Conservation (phyloP, 2,329 filamentous ascomycete species). For the Sporothrix phasma region DNA sequence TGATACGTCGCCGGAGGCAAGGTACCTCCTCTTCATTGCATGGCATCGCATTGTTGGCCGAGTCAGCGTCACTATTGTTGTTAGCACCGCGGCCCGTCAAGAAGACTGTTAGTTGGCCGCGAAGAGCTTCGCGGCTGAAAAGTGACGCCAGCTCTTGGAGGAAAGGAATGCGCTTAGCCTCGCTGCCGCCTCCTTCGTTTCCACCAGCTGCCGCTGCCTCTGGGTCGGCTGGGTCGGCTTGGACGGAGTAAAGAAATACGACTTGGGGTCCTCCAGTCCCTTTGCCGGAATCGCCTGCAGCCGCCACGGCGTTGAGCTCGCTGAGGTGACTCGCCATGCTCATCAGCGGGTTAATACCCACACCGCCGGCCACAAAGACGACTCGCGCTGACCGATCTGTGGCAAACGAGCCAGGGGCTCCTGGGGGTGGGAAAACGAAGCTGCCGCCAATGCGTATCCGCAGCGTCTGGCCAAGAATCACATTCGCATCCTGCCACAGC, state of each 20-base stretch:
- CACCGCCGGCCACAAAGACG: slow-evolving; percentile 70
- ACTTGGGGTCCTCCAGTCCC: slow-evolving; percentile 30
- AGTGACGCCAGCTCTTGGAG: slow-evolving; percentile 36
- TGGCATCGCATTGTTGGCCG: slow-evolving; percentile 10
- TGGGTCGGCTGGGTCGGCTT: slow-evolving; percentile 24
- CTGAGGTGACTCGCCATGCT: slow-evolving; percentile 59
- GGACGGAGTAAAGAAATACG: slow-evolving; percentile 53
- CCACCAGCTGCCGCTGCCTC: slow-evolving; percentile 15
- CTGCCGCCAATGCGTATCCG: slow-evolving; percentile 66
- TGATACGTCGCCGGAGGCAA: slow-evolving; percentile 33
- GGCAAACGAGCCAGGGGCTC: slow-evolving; percentile 29
- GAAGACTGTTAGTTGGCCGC: slow-evolving; percentile 37
- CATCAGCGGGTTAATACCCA: slow-evolving; percentile 73
- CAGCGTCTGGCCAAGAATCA: slow-evolving; percentile 49
- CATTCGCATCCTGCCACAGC: slow-evolving; percentile 51
- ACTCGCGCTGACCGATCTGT: slow-evolving; percentile 33
- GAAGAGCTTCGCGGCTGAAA: slow-evolving; percentile 30
- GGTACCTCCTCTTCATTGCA: slow-evolving; percentile 22
- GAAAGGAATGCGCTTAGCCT: slow-evolving; percentile 35
- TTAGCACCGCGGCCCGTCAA: slow-evolving; percentile 25
- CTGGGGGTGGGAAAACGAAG: slow-evolving; percentile 65
- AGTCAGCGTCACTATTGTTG: not conserved
- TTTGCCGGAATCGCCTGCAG: not conserved
- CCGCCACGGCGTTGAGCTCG: slow-evolving; percentile 29
- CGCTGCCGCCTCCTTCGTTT: slow-evolving; percentile 12